Base-by-base conservation (phyloP, 306 rosid genomes). In the Canavalia gladiata region DNA sequence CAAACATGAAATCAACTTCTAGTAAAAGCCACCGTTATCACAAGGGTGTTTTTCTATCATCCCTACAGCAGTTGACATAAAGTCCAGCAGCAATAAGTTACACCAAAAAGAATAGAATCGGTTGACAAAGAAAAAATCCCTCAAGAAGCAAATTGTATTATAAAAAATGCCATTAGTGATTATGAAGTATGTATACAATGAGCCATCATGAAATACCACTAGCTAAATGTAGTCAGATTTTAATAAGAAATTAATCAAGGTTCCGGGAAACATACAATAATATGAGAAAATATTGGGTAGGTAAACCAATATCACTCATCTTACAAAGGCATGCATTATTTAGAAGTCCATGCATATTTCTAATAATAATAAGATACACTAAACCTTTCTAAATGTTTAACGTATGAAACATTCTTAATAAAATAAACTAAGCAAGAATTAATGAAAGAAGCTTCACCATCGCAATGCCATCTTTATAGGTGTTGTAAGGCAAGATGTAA, bases 381-480 rank as follows among this genome's bases (percentile, higher is more conserved):
- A 37, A 46, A 64, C 37, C 74, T 54, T 71, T 18, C 49, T 25
- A 4, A 70, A 42, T 37, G 54, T 49, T 13, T 87, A 78, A 50
- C 41, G 75, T 29, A 47, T 41, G 39, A 35, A 77, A 79, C 65
- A 60, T 68, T 42, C 12, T 57, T 54, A 42, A 75, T 28, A 30
- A 33, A 30, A 59, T 46, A 75, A 74, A 76, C 58, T 54, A 71
- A 18, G 59, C 25, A 79, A 55, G 57, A 83, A 76, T 39, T 50
- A 77, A 46, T 28, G 79, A 80, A 70, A 77, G 60, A 81, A 77
- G 83, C 25, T 69, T 94, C 87, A 96, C 99, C 99, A 96, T 86
- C 97, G 91, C 80, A 96, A 84, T 68, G 99, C 99, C 97, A 90
- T 96, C 95, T 96, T 96, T 74, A 94, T 93, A 43, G 99, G 99